These are phyloP conservation scores for Alternaria sp. DNA, from an alignment of 2,329 filamentous ascomycete species.

Conservation along the genomic window DNA sequence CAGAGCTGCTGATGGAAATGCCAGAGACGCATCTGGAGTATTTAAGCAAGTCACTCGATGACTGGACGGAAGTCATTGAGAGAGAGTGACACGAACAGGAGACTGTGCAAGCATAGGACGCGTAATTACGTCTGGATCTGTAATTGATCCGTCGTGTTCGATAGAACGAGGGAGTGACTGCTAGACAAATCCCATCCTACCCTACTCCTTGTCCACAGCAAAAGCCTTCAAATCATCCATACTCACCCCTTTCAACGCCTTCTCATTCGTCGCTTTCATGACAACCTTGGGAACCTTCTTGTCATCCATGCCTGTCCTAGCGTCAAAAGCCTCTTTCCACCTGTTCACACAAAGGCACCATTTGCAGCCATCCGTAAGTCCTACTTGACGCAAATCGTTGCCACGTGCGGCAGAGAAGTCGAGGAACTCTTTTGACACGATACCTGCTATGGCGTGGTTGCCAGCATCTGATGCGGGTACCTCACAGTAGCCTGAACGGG, in stretches of 20 bases:
- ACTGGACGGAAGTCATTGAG: background rate
- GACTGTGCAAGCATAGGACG: background rate
- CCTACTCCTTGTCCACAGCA: slow-evolving; percentile 51
- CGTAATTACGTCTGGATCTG: too few relatives aligned
- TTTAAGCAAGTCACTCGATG: background rate
- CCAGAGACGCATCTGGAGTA: background rate
- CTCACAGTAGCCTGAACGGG: slow-evolving; percentile 68
- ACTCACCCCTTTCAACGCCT: slow-evolving; percentile 58
- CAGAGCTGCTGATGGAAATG: background rate
- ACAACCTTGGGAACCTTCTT: slow-evolving; percentile 59
- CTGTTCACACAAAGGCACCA: slow-evolving; percentile 69
- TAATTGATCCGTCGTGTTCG: background rate
- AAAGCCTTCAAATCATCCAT: slow-evolving; percentile 61
- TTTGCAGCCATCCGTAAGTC: slow-evolving; percentile 66
- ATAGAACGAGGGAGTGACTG: background rate
- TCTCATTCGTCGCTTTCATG: slow-evolving; percentile 62
- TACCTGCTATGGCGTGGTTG: slow-evolving; percentile 67
- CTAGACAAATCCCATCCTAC: background rate
- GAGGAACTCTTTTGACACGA: slow-evolving; percentile 68
- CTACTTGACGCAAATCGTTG: slow-evolving; percentile 65
- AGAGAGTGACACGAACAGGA: background rate
- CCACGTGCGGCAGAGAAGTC: slow-evolving; percentile 67
- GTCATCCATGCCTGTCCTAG: slow-evolving; percentile 58
- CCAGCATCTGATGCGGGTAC: slow-evolving; percentile 63
- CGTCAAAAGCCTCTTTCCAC: slow-evolving; percentile 68